These are phyloP conservation scores for Alternaria conjuncta DNA, from an alignment of 2,329 filamentous ascomycete species.

Conservation along the genomic window DNA sequence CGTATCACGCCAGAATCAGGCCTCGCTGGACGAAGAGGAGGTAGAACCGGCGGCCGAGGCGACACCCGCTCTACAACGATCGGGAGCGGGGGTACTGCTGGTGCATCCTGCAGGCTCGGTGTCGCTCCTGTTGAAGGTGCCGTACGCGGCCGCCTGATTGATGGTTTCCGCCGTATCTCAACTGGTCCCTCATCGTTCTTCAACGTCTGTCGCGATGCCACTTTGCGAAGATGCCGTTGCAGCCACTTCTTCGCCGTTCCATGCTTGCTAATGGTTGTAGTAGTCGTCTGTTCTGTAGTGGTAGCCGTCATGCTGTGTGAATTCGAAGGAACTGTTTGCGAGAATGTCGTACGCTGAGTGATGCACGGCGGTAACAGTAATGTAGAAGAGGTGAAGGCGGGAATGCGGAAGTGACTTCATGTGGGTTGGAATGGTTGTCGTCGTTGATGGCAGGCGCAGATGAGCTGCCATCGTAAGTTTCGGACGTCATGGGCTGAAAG, in stretches of 20 bases:
- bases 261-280: slow-evolving; percentile 16
- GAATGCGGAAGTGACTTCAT: neutral
- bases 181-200: neutral
- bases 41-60: slow-evolving; percentile 11
- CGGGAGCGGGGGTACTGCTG: slow-evolving; percentile 9
- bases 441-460: neutral
- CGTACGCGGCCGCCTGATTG: slow-evolving; percentile 32
- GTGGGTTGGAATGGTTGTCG: neutral
- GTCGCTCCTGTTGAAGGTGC: slow-evolving; percentile 24
- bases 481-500: neutral
- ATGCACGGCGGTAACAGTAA: slow-evolving; percentile 20
- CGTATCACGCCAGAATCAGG: slow-evolving; percentile 34
- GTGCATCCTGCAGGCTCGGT: neutral
- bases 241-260: slow-evolving; percentile 35
- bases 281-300: slow-evolving; percentile 23
- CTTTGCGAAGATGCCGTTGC: slow-evolving; percentile 30
- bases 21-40: slow-evolving; percentile 31
- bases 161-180: slow-evolving; percentile 9
- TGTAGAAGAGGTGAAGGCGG: slow-evolving; percentile 3
- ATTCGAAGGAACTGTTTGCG: slow-evolving; percentile 12
- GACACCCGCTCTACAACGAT: slow-evolving; percentile 15
- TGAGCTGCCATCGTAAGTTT: neutral
- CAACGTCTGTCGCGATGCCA: slow-evolving; percentile 20
- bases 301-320: slow-evolving; percentile 27
- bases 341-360: slow-evolving; percentile 21